A percentile compares a stretch with the other conserved stretches of the same genome.
phyloP scores from a whole-genome alignment of 2,329 filamentous ascomycete species.

The Aspergillus pseudonomiae region DNA sequence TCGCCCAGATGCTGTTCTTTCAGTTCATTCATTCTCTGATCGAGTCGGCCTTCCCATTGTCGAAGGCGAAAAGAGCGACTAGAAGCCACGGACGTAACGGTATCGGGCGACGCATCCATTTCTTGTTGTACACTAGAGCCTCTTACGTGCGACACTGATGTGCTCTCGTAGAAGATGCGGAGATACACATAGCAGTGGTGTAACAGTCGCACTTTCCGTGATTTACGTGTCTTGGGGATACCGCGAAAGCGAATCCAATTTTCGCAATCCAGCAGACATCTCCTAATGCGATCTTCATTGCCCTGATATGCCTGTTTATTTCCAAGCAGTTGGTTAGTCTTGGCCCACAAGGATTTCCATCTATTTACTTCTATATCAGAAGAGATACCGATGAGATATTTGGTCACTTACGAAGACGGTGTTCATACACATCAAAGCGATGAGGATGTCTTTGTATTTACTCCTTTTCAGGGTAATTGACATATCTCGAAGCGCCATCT shows the following conservation, averaged over 20 bases:
- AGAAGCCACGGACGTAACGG: constrained; percentile 34
- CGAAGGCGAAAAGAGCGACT: constrained; percentile 37
- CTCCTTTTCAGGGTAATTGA: constrained; percentile 39
- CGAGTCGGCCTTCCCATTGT: constrained; percentile 31
- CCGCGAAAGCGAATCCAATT: constrained; percentile 47
- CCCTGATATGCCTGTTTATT: constrained; percentile 30
- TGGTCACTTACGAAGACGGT: constrained; percentile 32
- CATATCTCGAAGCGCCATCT: constrained; percentile 39
- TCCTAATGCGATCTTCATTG: constrained; percentile 38
- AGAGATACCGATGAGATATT: neutral
- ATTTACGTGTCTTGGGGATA: constrained; percentile 39
- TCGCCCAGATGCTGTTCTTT: constrained; percentile 46
- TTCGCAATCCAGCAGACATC: constrained; percentile 48
- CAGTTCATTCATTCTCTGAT: constrained; percentile 34
- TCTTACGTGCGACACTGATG: constrained; percentile 2
- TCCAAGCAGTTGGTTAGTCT: neutral
- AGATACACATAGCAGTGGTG: constrained; percentile 54
- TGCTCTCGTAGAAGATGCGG: constrained; percentile 51
- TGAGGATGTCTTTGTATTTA: constrained; percentile 51
- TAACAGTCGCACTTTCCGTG: constrained; percentile 47
- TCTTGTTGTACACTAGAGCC: neutral
- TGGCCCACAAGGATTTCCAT: neutral
- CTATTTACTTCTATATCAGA: neutral
- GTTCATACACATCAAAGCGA: constrained; percentile 49
- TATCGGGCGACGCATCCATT: constrained; percentile 6